Base-by-base conservation (phyloP, 345 rosid genomes). In the Nasturtium officinale region DNA sequence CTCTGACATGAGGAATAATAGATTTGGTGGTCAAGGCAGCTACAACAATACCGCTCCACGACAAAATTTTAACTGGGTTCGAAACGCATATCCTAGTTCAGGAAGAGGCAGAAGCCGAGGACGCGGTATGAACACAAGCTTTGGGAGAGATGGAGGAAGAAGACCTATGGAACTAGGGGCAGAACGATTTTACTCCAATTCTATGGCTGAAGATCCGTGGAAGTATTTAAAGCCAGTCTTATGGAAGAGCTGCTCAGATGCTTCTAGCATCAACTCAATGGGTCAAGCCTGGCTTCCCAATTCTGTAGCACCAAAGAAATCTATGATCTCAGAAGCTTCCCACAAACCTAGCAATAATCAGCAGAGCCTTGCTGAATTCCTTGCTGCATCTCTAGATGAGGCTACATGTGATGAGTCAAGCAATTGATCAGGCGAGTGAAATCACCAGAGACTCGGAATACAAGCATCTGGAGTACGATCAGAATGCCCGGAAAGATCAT, bases 201-300 rank as follows among this genome's bases (percentile, higher is more conserved):
- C 97, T 62, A 93, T 93, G 98, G 66, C 85, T 62, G 88, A 85
- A 71, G 89, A 93, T 65, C 98, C 98, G 18, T 93, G 97, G 97
- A 71, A 80, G 77, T 28, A 76, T 69, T 54, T 93, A 23, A 64
- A 82, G 57, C 97, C 96, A 66, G 76, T 81, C 66, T 2, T 79
- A 33, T 89, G 94, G 98, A 87, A 53, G 72, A 76, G 77, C 25
- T 77, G 50, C 5, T 33, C 70, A 62, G 83, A 73, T 61, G 45
- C 61, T 72, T 65, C 72, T 10, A 72, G 33, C 42, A 70, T 55
- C 70, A 76, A 76, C 58, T 72, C 72, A 29, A 57, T 54, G 16
- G 23, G 67, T 56, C 80, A 52, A 58, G 7, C 90, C 64, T 84
- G 93, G 97, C 86, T 89, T 82, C 87, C 92, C 20, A 73, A 80